phyloP scores from a whole-genome alignment of 306 rosid genomes.

The Hylodesmum podocarpum region DNA sequence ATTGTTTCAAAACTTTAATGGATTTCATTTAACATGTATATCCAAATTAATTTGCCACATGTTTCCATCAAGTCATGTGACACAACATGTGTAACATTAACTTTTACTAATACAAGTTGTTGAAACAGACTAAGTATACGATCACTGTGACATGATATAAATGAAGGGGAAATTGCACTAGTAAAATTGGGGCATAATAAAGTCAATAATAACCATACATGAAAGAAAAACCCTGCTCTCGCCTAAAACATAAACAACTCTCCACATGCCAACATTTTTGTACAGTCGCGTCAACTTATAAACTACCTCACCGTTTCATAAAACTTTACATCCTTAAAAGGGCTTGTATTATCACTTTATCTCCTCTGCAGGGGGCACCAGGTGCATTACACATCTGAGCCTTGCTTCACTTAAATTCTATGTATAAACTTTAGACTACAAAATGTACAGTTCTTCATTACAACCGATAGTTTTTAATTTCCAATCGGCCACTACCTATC shows the following conservation, averaged over 20 bases:
- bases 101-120: not conserved
- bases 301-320: slow-evolving; percentile 61
- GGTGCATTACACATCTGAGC: slow-evolving; percentile 56
- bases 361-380: slow-evolving; percentile 58
- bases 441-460: slow-evolving; percentile 81
- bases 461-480: slow-evolving; percentile 69
- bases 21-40: not conserved
- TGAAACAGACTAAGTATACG: too few relatives aligned
- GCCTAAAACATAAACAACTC: slow-evolving; percentile 67
- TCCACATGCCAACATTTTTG: slow-evolving; percentile 70
- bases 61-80: too few relatives aligned
- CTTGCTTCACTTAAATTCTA: slow-evolving; percentile 49
- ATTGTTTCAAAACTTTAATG: too few relatives aligned
- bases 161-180: not conserved
- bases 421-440: slow-evolving; percentile 77
- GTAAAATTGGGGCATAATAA: slow-evolving; percentile 37
- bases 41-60: too few relatives aligned
- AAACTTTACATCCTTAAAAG: slow-evolving; percentile 60
- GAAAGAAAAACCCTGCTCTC: slow-evolving; percentile 48
- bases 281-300: slow-evolving; percentile 61
- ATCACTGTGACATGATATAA: too few relatives aligned
- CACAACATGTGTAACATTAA: too few relatives aligned
- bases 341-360: slow-evolving; percentile 51
- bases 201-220: slow-evolving; percentile 59
- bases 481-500: slow-evolving; percentile 48